Evolutionary conservation across 2,329 filamentous ascomycete genomes (phyloP).

Genomic region (Chaetomium olivaceum): DNA sequence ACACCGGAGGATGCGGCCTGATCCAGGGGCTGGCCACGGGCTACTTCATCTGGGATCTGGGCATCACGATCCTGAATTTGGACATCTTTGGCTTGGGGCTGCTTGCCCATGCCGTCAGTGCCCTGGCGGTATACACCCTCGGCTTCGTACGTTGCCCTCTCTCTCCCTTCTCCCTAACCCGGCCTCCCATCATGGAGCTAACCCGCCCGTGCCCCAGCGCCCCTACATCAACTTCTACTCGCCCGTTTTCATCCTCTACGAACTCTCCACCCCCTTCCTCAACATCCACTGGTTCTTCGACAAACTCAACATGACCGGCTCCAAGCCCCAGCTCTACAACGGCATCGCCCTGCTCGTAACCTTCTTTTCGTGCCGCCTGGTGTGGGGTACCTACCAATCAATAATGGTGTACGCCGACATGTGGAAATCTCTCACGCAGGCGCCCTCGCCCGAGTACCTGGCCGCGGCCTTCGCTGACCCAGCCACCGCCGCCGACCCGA

Average conservation of each 20-base stretch:
- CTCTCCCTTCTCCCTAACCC: not conserved
- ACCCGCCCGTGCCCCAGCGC: constrained; percentile 51
- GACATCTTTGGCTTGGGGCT: constrained; percentile 75
- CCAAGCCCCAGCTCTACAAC: constrained; percentile 72
- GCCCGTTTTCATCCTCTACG: constrained; percentile 80
- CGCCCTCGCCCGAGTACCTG: constrained; percentile 38
- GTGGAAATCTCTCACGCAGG: constrained; percentile 56
- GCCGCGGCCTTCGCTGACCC: constrained; percentile 38
- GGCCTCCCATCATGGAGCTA: not conserved
- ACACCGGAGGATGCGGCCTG: constrained; percentile 70
- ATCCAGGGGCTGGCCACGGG: constrained; percentile 75
- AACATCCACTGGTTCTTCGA: constrained; percentile 94
- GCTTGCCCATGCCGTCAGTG: constrained; percentile 74
- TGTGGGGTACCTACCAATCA: constrained; percentile 76
- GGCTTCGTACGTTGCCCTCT: constrained; percentile 67
- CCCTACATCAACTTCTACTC: constrained; percentile 85
- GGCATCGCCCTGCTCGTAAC: constrained; percentile 69
- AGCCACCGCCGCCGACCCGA: constrained; percentile 39
- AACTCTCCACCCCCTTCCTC: constrained; percentile 80
- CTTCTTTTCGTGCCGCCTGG: constrained; percentile 75
- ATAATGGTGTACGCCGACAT: constrained; percentile 70
- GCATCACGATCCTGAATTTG: constrained; percentile 67
- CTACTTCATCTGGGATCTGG: constrained; percentile 83
- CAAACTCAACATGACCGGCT: constrained; percentile 79
- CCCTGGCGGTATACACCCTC: constrained; percentile 71